Conservation (phyloP, 2,329 filamentous ascomycete genomes). For the Acrocalymma vagum region DNA sequence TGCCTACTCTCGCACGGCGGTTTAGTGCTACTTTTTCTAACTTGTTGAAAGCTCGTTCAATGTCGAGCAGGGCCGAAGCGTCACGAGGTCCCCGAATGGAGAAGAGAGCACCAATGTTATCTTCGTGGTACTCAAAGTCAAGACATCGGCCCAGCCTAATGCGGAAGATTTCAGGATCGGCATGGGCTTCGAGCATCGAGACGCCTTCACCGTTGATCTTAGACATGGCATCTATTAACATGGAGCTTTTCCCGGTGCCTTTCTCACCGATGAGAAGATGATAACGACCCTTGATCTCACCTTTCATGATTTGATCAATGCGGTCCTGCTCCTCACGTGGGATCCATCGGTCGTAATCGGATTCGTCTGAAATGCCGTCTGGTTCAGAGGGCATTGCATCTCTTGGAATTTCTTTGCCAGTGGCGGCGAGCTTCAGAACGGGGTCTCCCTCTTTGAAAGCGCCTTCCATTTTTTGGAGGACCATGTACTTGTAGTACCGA, state of each 20-base stretch:
- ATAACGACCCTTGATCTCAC: constrained; percentile 80
- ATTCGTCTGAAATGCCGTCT: constrained; percentile 54
- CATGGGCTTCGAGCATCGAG: constrained; percentile 96
- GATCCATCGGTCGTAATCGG: constrained; percentile 76
- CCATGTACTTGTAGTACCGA: constrained; percentile 81
- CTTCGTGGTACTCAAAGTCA: constrained; percentile 96
- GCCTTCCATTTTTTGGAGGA: constrained; percentile 90
- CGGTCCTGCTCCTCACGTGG: constrained; percentile 80
- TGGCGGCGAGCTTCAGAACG: constrained; percentile 72
- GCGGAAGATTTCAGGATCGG: constrained; percentile 93
- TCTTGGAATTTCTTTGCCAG: constrained; percentile 42
- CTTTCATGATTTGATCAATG: constrained; percentile 84
- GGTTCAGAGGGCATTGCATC: constrained; percentile 28
- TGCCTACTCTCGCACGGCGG: constrained; percentile 67
- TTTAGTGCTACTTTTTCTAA: constrained; percentile 91
- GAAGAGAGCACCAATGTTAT: constrained; percentile 96
- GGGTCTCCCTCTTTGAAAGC: constrained; percentile 94
- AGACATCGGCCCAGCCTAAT: constrained; percentile 91
- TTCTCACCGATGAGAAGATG: constrained; percentile 94
- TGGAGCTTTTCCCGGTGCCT: constrained; percentile 94
- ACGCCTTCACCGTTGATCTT: constrained; percentile 89
- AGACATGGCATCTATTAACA: constrained; percentile 95
- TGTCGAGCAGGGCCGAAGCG: constrained; percentile 89
- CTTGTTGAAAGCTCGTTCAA: constrained; percentile 97
- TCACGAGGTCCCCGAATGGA: constrained; percentile 92